Percentiles rank a stretch among this genome's conserved stretches.
Evolutionary conservation across 2,329 filamentous ascomycete species (phyloP).

Genomic region (Podosphaera xanthii): DNA sequence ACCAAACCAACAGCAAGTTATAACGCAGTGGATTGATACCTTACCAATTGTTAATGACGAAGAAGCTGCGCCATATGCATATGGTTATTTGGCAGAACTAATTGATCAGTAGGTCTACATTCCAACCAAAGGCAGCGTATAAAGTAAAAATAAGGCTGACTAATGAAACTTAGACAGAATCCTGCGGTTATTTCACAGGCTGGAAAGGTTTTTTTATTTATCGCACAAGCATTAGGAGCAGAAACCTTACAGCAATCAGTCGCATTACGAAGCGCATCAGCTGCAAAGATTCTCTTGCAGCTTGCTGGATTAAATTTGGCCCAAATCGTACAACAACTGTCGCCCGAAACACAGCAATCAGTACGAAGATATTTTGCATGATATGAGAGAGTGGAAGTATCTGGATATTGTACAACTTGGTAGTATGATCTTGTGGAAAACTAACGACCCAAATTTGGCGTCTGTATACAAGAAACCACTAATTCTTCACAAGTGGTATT

Average conservation of each 20-base stretch:
- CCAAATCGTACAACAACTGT: slow-evolving; percentile 51
- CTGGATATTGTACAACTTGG: neutral
- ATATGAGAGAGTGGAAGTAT: slow-evolving; percentile 1
- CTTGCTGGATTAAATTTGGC: slow-evolving; percentile 53
- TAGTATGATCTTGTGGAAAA: neutral
- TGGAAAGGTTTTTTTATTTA: slow-evolving; percentile 60
- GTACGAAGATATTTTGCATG: slow-evolving; percentile 62
- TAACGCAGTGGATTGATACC: slow-evolving; percentile 73
- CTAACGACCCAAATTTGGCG: neutral
- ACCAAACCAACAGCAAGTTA: slow-evolving; percentile 49
- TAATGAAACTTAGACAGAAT: slow-evolving; percentile 44
- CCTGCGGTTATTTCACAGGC: slow-evolving; percentile 57
- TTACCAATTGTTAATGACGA: slow-evolving; percentile 87
- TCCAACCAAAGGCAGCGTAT: neutral
- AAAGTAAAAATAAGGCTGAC: slow-evolving; percentile 4
- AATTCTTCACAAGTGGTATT: neutral
- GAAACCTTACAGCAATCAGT: slow-evolving; percentile 75
- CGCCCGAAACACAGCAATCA: slow-evolving; percentile 56
- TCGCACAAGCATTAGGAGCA: slow-evolving; percentile 73
- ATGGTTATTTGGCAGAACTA: slow-evolving; percentile 72
- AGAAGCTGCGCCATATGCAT: slow-evolving; percentile 89
- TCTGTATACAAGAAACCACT: neutral
- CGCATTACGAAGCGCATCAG: slow-evolving; percentile 49
- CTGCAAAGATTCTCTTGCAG: slow-evolving; percentile 57
- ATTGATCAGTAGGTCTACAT: slow-evolving; percentile 65